phyloP scores from a whole-genome alignment of 169 alveolate species.

The Plasmodium gaboni region DNA sequence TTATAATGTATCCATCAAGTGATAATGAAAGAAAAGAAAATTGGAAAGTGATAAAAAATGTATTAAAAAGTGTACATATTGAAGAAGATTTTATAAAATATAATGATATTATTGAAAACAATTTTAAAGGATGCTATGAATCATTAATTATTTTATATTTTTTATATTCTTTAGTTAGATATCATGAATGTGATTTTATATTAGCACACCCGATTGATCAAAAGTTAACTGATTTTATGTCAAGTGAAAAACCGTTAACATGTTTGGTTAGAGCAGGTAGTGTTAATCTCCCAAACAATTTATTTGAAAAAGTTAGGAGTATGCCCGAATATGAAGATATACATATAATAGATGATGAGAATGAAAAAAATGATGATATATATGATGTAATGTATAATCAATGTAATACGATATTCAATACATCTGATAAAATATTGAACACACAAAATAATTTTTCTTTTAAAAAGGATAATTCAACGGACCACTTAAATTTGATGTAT shows the following conservation, averaged over 20 bases:
- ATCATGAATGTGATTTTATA: conserved; percentile 80
- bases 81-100: conserved; percentile 58
- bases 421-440: too few relatives aligned
- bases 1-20: not conserved
- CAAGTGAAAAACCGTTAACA: conserved; percentile 78
- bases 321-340: not conserved
- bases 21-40: conserved; percentile 31
- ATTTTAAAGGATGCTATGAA: conserved; percentile 73
- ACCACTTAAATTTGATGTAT: too few relatives aligned
- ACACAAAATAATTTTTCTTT: too few relatives aligned
- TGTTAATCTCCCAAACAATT: conserved; percentile 44
- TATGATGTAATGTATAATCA: too few relatives aligned
- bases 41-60: conserved; percentile 74
- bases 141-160: conserved; percentile 76
- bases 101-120: conserved; percentile 10
- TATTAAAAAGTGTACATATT: conserved; percentile 44
- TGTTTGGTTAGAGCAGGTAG: conserved; percentile 77
- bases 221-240: conserved; percentile 73
- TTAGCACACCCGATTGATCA: conserved; percentile 71
- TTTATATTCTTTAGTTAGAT: conserved; percentile 67
- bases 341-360: too few relatives aligned
- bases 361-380: too few relatives aligned
- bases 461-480: too few relatives aligned
- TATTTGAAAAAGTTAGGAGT: conserved; percentile 29
- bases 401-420: too few relatives aligned